Conservation (phyloP, 2,329 filamentous ascomycete genomes). For the Neoarthrinium moseri region DNA sequence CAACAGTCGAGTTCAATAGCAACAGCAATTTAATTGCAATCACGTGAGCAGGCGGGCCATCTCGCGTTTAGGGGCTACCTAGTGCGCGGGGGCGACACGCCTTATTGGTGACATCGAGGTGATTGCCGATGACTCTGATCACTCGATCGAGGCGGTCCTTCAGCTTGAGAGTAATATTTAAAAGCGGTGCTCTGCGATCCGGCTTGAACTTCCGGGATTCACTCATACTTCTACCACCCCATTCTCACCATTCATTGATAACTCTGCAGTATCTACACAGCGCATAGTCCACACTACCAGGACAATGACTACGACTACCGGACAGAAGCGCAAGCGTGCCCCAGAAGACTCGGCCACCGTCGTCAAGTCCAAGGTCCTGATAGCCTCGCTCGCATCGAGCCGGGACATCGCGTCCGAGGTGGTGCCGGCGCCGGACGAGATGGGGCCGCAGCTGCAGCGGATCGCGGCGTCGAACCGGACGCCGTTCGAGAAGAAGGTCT, state of each 20-base stretch:
- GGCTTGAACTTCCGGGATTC: background rate
- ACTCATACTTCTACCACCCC: background rate
- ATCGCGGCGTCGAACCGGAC: constrained; percentile 46
- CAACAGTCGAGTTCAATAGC: too few species aligned
- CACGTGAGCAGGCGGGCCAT: background rate
- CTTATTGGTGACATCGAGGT: background rate
- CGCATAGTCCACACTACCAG: background rate
- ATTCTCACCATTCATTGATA: background rate
- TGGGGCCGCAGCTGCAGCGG: constrained; percentile 39
- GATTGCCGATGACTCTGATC: background rate
- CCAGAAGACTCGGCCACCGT: constrained; percentile 3
- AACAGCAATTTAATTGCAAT: background rate
- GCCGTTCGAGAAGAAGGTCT: constrained; percentile 63
- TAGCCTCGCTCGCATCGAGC: background rate
- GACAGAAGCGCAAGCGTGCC: constrained; percentile 25
- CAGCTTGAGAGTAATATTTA: background rate
- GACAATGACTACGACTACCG: constrained; percentile 19
- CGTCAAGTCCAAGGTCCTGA: constrained; percentile 10
- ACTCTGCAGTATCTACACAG: background rate
- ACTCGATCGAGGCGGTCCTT: background rate
- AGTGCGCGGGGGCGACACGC: constrained; percentile 3
- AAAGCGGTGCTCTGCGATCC: background rate
- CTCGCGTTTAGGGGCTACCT: background rate
- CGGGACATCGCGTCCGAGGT: constrained; percentile 8
- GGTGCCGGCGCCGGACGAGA: constrained; percentile 20